Conservation (phyloP, 2,329 filamentous ascomycete species). For the Aspergillus latus region DNA sequence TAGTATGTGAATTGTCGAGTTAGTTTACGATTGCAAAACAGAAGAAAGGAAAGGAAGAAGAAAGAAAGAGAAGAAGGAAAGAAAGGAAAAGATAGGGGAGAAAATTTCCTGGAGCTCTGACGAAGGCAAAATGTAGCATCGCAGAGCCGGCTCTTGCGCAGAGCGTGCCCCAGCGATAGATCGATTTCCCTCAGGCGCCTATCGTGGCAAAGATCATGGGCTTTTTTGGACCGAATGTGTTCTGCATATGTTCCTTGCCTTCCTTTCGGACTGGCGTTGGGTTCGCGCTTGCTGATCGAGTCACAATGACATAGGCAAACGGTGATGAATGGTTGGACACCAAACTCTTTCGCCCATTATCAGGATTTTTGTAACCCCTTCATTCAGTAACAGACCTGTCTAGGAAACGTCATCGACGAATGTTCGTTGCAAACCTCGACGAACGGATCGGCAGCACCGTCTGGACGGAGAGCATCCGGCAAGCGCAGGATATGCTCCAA, state of each 20-base stretch:
- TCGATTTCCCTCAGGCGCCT: conserved; percentile 36
- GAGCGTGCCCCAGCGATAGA: conserved; percentile 33
- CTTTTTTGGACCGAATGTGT: conserved; percentile 38
- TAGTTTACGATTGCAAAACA: no score
- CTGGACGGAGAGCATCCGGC: conserved; percentile 35
- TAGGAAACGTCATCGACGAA: conserved; percentile 37
- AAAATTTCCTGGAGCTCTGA: no score
- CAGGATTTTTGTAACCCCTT: no score
- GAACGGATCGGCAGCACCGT: conserved; percentile 38
- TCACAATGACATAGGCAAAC: conserved; percentile 18
- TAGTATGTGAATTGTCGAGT: not conserved
- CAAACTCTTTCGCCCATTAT: no score
- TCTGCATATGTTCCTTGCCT: conserved; percentile 24
- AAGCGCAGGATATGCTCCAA: conserved; percentile 32
- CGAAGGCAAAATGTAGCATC: no score
- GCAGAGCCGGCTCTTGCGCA: conserved; percentile 33
- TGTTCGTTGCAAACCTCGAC: conserved; percentile 39
- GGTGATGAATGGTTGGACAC: conserved; percentile 30
- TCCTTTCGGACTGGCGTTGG: no score
- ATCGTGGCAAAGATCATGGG: conserved; percentile 31
- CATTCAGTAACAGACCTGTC: no score
- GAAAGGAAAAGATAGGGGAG: no score
- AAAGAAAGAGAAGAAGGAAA: no score
- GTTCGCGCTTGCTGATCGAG: no score
- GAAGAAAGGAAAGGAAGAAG: no score